Percentiles rank a stretch among this genome's conserved stretches.
Evolutionary conservation across 139 green algal species (phyloP).

Genomic region (Asterochloris erici): DNA sequence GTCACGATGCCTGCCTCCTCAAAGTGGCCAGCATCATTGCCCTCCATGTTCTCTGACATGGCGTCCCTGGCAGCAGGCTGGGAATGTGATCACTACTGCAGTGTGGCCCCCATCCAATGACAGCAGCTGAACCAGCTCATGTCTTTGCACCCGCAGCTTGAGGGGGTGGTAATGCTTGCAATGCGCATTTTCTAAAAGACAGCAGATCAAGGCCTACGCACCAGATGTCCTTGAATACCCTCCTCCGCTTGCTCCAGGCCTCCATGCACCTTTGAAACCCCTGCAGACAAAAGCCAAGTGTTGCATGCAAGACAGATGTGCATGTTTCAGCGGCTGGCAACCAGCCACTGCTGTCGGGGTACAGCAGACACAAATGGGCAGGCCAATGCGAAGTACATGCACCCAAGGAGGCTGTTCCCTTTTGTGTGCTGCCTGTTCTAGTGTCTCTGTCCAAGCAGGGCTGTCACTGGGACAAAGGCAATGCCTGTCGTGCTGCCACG

Average conservation of each 20-base stretch:
- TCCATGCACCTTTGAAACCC: conserved; percentile 35
- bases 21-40: conserved; percentile 67
- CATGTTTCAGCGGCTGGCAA: too few relatives aligned
- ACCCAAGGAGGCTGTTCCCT: too few relatives aligned
- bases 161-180: neutral
- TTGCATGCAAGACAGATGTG: too few relatives aligned
- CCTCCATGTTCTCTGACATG: conserved; percentile 71
- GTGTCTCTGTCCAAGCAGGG: too few relatives aligned
- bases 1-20: conserved; percentile 83
- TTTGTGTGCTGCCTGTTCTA: too few relatives aligned
- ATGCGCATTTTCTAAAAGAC: neutral
- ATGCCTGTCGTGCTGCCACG: too few relatives aligned
- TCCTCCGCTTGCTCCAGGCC: conserved; percentile 51
- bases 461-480: too few relatives aligned
- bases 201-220: conserved; percentile 10
- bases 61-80: conserved; percentile 36
- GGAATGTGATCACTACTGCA: neutral
- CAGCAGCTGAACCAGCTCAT: neutral
- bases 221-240: conserved; percentile 71
- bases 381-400: too few relatives aligned
- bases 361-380: too few relatives aligned
- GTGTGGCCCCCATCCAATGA: neutral
- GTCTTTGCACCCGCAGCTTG: neutral
- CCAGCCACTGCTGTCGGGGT: too few relatives aligned
- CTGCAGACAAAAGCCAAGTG: neutral